Evolutionary conservation across 1,139 yeast species (phyloP).

Genomic region (Protomyces macrosporus): DNA sequence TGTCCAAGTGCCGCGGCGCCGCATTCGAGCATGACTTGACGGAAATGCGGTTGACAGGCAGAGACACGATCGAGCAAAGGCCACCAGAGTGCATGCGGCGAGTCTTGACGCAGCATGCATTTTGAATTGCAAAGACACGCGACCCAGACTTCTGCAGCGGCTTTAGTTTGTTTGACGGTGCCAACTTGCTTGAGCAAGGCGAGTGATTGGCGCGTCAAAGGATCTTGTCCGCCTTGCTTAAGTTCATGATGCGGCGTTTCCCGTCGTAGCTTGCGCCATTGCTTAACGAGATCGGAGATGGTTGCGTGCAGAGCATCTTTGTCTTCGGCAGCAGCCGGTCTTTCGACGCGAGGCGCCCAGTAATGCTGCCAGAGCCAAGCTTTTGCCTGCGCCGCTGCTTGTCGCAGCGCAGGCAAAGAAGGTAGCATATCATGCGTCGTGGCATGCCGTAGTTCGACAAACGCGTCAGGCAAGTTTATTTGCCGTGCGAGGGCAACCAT

Average conservation of each 20-base stretch:
- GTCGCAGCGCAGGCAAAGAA: slow-evolving; percentile 58
- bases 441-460: slow-evolving; percentile 85
- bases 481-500: slow-evolving; percentile 66
- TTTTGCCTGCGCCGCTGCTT: slow-evolving; percentile 56
- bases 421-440: slow-evolving; percentile 79
- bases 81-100: neutral
- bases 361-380: slow-evolving; percentile 70
- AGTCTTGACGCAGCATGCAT: neutral
- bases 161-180: neutral
- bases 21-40: neutral
- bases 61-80: slow-evolving; percentile 13
- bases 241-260: slow-evolving; percentile 1
- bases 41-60: neutral
- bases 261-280: slow-evolving; percentile 15
- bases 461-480: slow-evolving; percentile 66
- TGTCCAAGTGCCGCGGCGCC: slow-evolving; percentile 7
- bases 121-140: slow-evolving; percentile 4
- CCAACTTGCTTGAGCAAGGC: slow-evolving; percentile 1
- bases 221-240: slow-evolving; percentile 7
- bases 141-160: neutral
- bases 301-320: neutral
- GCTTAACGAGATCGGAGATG: neutral
- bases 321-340: neutral
- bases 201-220: neutral
- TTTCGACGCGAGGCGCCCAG: slow-evolving; percentile 48